Conservation (phyloP, 805 yeast genomes). For the Hanseniaspora meyeri region DNA sequence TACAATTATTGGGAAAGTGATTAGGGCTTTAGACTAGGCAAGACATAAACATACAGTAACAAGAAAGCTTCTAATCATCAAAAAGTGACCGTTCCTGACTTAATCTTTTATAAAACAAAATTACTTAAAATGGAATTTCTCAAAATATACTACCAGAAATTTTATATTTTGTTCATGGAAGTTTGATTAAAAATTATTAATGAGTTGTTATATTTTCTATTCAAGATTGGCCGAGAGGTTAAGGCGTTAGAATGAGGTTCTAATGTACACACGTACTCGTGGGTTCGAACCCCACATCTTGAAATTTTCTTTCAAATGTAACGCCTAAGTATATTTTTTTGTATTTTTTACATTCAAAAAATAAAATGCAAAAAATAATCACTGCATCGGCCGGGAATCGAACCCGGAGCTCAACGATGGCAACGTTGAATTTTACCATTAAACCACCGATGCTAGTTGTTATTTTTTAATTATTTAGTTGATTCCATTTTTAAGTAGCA, state of each 20-base stretch:
- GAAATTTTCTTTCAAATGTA: not conserved
- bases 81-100: too few relatives aligned
- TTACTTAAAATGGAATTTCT: too few relatives aligned
- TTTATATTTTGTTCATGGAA: not conserved
- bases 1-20: too few relatives aligned
- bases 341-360: too few relatives aligned
- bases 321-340: not conserved
- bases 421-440: slow-evolving; percentile 5
- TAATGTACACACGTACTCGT: slow-evolving; percentile 13
- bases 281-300: slow-evolving; percentile 14
- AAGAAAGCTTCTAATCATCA: too few relatives aligned
- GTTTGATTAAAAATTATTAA: too few relatives aligned
- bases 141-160: too few relatives aligned
- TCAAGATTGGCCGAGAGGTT: slow-evolving; percentile 14
- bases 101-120: too few relatives aligned
- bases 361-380: not conserved
- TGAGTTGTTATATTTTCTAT: not conserved
- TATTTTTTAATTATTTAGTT: not conserved
- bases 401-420: slow-evolving; percentile 8
- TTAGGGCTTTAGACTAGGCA: too few relatives aligned
- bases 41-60: too few relatives aligned
- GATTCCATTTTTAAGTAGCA: too few relatives aligned
- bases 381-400: slow-evolving; percentile 4
- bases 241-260: slow-evolving; percentile 14
- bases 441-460: slow-evolving; percentile 1